Evolutionary conservation across 1,284 basidiomycete genomes (phyloP).

Genomic region (Apiotrichum gamsii): DNA sequence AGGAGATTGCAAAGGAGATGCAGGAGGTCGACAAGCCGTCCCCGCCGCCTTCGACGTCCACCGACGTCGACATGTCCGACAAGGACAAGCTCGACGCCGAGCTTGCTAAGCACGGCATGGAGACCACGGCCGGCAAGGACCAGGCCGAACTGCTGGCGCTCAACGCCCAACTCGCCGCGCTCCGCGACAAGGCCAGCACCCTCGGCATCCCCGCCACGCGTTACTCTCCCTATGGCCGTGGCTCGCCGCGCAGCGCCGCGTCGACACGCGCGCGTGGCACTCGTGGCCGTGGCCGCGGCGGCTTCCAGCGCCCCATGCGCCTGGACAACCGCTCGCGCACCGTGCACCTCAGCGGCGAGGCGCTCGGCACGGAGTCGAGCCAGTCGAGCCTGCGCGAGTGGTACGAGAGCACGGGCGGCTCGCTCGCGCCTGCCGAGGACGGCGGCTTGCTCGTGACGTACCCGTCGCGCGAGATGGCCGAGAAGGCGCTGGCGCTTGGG

Average conservation of each 20-base stretch:
- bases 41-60: conserved; percentile 41
- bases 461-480: conserved; percentile 39
- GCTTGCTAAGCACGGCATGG: conserved; percentile 63
- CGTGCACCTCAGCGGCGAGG: conserved; percentile 64
- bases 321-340: conserved; percentile 85
- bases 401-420: conserved; percentile 61
- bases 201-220: conserved; percentile 38
- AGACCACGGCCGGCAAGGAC: conserved; percentile 51
- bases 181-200: conserved; percentile 49
- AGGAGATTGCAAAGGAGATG: conserved; percentile 76
- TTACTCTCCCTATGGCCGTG: conserved; percentile 58
- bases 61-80: conserved; percentile 38
- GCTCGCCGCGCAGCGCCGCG: conserved; percentile 54
- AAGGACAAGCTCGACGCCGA: conserved; percentile 46
- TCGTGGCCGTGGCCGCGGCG: conserved; percentile 54
- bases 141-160: conserved; percentile 38
- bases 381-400: conserved; percentile 63
- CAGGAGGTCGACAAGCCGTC: conserved; percentile 47
- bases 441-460: conserved; percentile 35
- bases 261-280: too few species aligned
- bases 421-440: conserved; percentile 13
- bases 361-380: conserved; percentile 47
- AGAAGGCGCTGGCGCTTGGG: conserved; percentile 39
- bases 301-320: conserved; percentile 59
- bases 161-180: conserved; percentile 33